These are phyloP conservation scores for Breynia disticha DNA, from an alignment of 441 rosid species.

Conservation along the genomic window DNA sequence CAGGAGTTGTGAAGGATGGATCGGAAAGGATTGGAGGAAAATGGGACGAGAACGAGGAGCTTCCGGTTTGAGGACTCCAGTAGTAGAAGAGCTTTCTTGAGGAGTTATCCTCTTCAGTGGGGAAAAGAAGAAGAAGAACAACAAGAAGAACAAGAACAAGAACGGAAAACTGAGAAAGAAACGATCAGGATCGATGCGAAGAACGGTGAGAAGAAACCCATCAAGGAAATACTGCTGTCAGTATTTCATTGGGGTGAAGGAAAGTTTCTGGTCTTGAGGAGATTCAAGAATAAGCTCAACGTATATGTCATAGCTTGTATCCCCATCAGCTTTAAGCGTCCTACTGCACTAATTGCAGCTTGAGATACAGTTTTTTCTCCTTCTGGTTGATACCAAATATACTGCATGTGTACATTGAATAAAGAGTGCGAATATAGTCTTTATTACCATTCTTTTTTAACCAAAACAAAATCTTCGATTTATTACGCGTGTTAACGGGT, in stretches of 20 bases:
- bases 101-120: constrained; percentile 50
- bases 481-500: no score
- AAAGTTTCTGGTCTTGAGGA: constrained; percentile 31
- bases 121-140: constrained; percentile 19
- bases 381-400: constrained; percentile 7
- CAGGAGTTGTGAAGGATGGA: constrained; percentile 6
- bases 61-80: constrained; percentile 33
- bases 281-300: constrained; percentile 30
- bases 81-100: constrained; percentile 39
- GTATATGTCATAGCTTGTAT: constrained; percentile 30
- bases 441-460: no score
- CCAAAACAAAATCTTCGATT: no score
- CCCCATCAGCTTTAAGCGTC: constrained; percentile 22
- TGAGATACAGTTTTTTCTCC: constrained; percentile 8
- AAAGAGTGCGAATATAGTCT: constrained; percentile 1
- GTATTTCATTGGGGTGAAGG: constrained; percentile 33
- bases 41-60: constrained; percentile 19
- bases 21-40: constrained; percentile 13
- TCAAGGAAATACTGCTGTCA: constrained; percentile 30
- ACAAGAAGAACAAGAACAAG: constrained; percentile 13
- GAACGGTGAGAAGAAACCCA: constrained; percentile 16
- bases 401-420: constrained; percentile 4
- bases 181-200: neutral
- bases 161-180: constrained; percentile 12
- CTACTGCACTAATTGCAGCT: constrained; percentile 22